Base-by-base conservation (phyloP, 768 basidiomycete genomes). In the Polyporus arcularius region DNA sequence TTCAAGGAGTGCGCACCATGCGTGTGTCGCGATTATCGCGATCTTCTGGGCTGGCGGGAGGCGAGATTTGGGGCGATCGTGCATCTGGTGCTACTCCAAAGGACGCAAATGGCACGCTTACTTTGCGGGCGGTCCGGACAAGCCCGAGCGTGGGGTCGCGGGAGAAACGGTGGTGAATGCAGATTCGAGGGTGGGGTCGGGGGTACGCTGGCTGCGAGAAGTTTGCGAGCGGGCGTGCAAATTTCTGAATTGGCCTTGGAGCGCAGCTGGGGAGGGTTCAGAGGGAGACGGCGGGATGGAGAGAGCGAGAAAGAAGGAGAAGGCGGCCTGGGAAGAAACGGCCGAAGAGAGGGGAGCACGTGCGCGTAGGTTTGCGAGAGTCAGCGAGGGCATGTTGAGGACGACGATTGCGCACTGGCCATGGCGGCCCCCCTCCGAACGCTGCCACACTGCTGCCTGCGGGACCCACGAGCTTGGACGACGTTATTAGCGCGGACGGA, bases 1-100 rank as follows among this genome's bases (percentile, higher is more conserved):
- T 60, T 60, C 58, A 60, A 54, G 58, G 57, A 41, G 57, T 16
- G 48, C 15, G 41, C 28, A 40, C 57, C 57, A 47, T 39, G 43
- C 41, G 49, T 15, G 40, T 18, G 42, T 48, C 18, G 50, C 40
- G 21, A 5, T 16, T 38, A 39, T 38, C 30, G 49, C 16, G 35
- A 35, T 35, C 35, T 35, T 35, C 41, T 60, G 48, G 35, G 35
- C 6, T 11, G 35, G 35, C 6, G 35, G 35, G 35, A 35, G 7
- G 35, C 35, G 35, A 35, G 35, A 35, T 35, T 35, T 35, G 35
- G 35, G 35, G 35, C 35, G 6, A 35, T 35, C 35, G 7, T 35
- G 35, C 35, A 7, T 35, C 35, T 35, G 35, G 35, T 35, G 35
- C 35, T 6, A 35, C 7, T 35, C 35, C 35, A 35, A 35, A 35